These are phyloP conservation scores for Camelina sativa DNA, from an alignment of 345 rosid species.

Conservation along the genomic window DNA sequence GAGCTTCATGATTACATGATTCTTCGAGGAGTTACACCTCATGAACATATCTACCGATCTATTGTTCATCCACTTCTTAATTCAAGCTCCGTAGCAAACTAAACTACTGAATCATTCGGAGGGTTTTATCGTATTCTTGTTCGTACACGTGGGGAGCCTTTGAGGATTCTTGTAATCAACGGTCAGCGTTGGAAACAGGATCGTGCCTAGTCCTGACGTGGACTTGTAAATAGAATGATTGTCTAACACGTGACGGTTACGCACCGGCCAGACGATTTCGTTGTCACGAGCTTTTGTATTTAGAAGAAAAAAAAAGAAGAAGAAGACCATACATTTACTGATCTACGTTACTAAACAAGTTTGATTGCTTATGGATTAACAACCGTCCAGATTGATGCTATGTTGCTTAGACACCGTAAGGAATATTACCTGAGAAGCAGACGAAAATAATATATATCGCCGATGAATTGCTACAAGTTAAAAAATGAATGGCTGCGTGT, in stretches of 20 bases:
- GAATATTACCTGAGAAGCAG: background rate
- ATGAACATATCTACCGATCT: conserved; percentile 45
- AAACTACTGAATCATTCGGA: background rate
- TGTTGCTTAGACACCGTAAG: background rate
- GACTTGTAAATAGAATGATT: conserved; percentile 1
- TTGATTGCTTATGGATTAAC: background rate
- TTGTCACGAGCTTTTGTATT: conserved; percentile 37
- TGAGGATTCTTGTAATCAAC: conserved; percentile 24
- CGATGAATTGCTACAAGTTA: background rate
- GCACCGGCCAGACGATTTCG: conserved; percentile 28
- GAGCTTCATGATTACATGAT: conserved; percentile 67
- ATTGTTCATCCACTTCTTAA: conserved; percentile 54
- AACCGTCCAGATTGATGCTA: background rate
- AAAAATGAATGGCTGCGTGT: background rate
- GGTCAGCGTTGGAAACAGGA: conserved; percentile 19
- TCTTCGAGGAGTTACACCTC: conserved; percentile 61
- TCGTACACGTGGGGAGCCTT: conserved; percentile 39
- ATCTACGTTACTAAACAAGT: conserved; percentile 6
- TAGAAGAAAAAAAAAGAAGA: background rate
- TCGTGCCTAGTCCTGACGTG: conserved; percentile 24
- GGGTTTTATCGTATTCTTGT: background rate
- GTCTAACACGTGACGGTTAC: conserved; percentile 34
- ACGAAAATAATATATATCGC: background rate
- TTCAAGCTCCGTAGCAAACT: conserved; percentile 8
- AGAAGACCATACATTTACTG: background rate